Conservation (phyloP, 2,329 filamentous ascomycete species). For the Microsporum ferrugineum region DNA sequence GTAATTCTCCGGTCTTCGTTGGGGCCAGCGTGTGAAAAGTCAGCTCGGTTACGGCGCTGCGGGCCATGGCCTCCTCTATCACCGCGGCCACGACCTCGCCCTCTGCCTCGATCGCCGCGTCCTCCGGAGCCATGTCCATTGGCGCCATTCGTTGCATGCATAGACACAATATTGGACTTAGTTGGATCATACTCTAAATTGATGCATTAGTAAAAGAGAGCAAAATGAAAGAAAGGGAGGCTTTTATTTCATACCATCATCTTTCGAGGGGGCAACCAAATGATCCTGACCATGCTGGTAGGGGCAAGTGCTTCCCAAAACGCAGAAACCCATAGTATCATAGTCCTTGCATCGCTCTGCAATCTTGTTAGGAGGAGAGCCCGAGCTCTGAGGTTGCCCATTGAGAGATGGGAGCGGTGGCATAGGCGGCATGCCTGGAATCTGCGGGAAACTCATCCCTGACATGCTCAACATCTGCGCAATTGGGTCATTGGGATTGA, state of each 20-base stretch:
- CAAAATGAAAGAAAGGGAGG: not conserved
- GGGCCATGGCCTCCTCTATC: conserved; percentile 32
- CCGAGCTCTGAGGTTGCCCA: conserved; percentile 15
- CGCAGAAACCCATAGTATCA: conserved; percentile 48
- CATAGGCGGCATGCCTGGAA: conserved; percentile 36
- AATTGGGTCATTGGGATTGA: conserved; percentile 47
- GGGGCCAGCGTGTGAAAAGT: conserved; percentile 44
- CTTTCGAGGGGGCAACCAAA: conserved; percentile 30
- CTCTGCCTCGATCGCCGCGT: conserved; percentile 16
- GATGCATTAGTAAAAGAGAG: not conserved
- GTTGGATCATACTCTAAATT: conserved; percentile 44
- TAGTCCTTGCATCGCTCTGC: conserved; percentile 45
- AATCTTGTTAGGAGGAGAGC: conserved; percentile 24
- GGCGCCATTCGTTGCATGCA: conserved; percentile 16
- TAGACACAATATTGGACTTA: conserved; percentile 34
- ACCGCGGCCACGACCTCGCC: conserved; percentile 31
- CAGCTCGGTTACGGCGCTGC: conserved; percentile 36
- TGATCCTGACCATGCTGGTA: conserved; percentile 44
- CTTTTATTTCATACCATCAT: conserved; percentile 24
- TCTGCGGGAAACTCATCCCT: conserved; percentile 41
- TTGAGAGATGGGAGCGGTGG: conserved; percentile 10
- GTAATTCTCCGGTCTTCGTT: conserved; percentile 43
- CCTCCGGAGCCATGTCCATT: conserved; percentile 15
- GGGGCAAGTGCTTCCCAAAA: conserved; percentile 44
- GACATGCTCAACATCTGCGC: conserved; percentile 43